phyloP scores from a whole-genome alignment of 352 stramenopile genomes.

The Phytopythium kandeliae region DNA sequence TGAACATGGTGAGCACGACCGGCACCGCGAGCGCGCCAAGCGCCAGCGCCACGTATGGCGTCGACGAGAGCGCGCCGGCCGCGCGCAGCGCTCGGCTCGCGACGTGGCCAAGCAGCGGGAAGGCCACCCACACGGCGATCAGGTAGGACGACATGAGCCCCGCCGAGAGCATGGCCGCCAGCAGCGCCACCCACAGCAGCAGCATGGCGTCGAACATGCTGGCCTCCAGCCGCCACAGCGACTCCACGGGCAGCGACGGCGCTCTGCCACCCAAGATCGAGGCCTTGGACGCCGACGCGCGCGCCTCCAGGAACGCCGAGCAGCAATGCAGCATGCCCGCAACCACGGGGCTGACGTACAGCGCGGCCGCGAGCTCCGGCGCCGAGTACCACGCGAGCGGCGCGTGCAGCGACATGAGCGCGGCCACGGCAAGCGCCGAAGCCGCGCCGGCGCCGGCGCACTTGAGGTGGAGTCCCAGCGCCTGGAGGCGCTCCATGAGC shows the following conservation, averaged over 20 bases:
- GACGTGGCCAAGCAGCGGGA: constrained; percentile 49
- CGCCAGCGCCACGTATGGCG: constrained; percentile 41
- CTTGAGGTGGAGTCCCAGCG: constrained; percentile 30
- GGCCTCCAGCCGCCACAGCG: constrained; percentile 48
- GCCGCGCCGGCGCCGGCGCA: constrained; percentile 30
- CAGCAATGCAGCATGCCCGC: constrained; percentile 56
- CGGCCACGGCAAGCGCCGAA: constrained; percentile 27
- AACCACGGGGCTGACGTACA: constrained; percentile 39
- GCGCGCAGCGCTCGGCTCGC: constrained; percentile 31
- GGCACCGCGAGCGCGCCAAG: constrained; percentile 44
- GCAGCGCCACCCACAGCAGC: constrained; percentile 29
- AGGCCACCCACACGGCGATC: constrained; percentile 54
- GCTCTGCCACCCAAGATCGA: neutral
- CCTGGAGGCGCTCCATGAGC: constrained; percentile 24
- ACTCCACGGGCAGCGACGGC: constrained; percentile 10
- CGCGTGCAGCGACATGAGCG: constrained; percentile 55
- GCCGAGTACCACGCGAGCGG: constrained; percentile 68
- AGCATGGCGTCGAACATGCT: constrained; percentile 61
- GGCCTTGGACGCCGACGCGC: constrained; percentile 5
- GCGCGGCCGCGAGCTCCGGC: constrained; percentile 33
- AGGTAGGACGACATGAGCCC: constrained; percentile 58
- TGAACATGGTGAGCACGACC: constrained; percentile 53
- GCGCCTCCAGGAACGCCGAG: constrained; percentile 23
- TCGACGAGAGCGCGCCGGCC: constrained; percentile 28
- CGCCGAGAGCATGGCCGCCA: constrained; percentile 28